Evolutionary conservation across 208 protist genomes (phyloP), one percentile per base, ranked within the genome.

Genomic region (Tritrichomonas foetus): DNA sequence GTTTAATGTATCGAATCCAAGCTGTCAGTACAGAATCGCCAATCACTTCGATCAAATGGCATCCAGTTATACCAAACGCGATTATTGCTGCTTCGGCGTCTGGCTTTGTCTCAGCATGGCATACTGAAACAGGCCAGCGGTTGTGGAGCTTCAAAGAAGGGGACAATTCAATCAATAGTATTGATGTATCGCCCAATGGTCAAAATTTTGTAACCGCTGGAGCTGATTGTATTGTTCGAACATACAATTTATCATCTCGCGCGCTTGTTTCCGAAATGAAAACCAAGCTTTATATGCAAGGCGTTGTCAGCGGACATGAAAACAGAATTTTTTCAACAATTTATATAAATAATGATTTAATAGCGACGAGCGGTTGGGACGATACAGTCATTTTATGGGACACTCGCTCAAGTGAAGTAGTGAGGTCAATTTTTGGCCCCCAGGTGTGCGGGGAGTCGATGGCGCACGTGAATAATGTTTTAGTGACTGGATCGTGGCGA

Each of bases 31-130:
- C 78, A 89, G 44, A 44, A 14, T 53, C 44, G 8, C 78, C 78
- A 39, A 89, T 89, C 20, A 89, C 78, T 27, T 89, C 78, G 20
- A 57, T 89, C 39, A 89, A 89, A 89, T 89, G 78, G 78, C 78
- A 89, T 57, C 47, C 47, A 3, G 39, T 33, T n/a, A 57, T 89
- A 20, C 27, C 44, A n/a, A 57, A 57, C 11, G 41, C 78, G 0
- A 53, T 89, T 30, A 44, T 89, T 89, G 33, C n/a, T 39, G 2
- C 78, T 13, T 89, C 78, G 1, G 78, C 78, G 39, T 89, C 78
- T 39, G 78, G 78, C 0, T 89, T 53, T 89, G n/a, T 89, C 20
- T 57, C 78, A 1, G 53, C 27, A 39, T 89, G 78, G 78, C 78
- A 89, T 39, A 57, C 47, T 39, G 78, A 89, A 57, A 89, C 78